Base-by-base conservation (phyloP, 1,284 basidiomycete genomes). In the Cystobasidiaceae sp. region DNA sequence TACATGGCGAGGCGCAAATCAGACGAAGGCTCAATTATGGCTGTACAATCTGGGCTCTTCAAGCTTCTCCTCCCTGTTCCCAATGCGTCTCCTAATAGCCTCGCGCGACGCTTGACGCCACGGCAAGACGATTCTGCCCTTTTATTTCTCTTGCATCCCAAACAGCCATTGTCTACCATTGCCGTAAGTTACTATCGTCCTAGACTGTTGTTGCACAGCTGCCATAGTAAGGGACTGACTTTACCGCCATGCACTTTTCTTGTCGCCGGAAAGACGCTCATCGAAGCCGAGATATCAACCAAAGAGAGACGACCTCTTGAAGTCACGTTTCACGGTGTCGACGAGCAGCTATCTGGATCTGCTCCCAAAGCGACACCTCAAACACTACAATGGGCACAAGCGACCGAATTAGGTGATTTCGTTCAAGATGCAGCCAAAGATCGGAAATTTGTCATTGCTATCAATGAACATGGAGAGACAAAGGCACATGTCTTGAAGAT, bases 351-450 rank as follows among this genome's bases (percentile, higher is more conserved):
- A 30, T 27, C 48, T 30, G n/a, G 11, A 1, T 27, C 48, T 43
- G 32, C 27, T 19, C 9, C 21, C 19, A 59, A 32, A 1, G 17
- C 44, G n/a, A 28, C 56, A 46, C 27, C 45, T 33, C 28, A 23
- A 13, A 30, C 17, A n/a, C 17, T n/a, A 19, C 49, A 52, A 46
- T 63, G 49, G 61, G 51, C 61, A 4, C 52, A 45, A 27, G 32
- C 57, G 7, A 67, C 57, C 34, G 65, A 67, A 54, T 34, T 67
- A 33, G 65, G 65, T 37, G 50, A 60, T 41, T 67, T 67, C 46
- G 51, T 67, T 28, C 65, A 67, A 61, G 65, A 67, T 54, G 65
- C 65, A 19, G 55, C 65, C 5, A 60, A 60, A 52, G 65, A 60
- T 44, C 15, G 34, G 5, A 45, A 59, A 27, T 67, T 67, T 32